Conservation (phyloP, 1,284 basidiomycete species). For the Ustilago loliicola region DNA sequence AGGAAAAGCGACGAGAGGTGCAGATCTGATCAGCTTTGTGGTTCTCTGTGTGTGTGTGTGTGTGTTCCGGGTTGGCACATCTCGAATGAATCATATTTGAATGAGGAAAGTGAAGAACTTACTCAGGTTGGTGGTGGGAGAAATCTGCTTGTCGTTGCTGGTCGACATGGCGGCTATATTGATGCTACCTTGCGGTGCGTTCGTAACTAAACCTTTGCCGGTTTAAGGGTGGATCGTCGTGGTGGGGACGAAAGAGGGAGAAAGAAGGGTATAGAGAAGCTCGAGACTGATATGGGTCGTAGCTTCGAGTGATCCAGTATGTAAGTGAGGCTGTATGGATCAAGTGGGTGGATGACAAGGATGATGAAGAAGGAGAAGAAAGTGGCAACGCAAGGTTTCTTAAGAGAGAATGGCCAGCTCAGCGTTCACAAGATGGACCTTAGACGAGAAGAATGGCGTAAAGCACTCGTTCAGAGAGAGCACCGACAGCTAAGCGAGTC, state of each 20-base stretch:
- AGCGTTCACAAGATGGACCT: not conserved
- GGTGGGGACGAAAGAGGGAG: not conserved
- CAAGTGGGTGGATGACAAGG: not conserved
- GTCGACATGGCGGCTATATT: conserved; percentile 18
- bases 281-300: not conserved
- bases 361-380: not conserved
- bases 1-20: not conserved
- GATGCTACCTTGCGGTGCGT: conserved; percentile 2
- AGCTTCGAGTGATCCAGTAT: not conserved
- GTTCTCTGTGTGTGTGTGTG: not conserved
- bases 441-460: not conserved
- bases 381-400: not conserved
- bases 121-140: conserved; percentile 39
- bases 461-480: not conserved
- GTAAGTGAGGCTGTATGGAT: not conserved
- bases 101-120: conserved; percentile 5
- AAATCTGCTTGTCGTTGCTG: conserved; percentile 13
- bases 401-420: conserved; percentile 6
- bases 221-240: not conserved
- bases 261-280: not conserved
- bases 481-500: not conserved
- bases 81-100: not conserved
- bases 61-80: too few species aligned
- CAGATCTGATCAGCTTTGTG: not conserved
- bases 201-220: not conserved